Percentiles rank a stretch among this genome's conserved stretches.
Evolutionary conservation across 2,329 filamentous ascomycete species (phyloP).

Genomic region (Eutypella sp.): DNA sequence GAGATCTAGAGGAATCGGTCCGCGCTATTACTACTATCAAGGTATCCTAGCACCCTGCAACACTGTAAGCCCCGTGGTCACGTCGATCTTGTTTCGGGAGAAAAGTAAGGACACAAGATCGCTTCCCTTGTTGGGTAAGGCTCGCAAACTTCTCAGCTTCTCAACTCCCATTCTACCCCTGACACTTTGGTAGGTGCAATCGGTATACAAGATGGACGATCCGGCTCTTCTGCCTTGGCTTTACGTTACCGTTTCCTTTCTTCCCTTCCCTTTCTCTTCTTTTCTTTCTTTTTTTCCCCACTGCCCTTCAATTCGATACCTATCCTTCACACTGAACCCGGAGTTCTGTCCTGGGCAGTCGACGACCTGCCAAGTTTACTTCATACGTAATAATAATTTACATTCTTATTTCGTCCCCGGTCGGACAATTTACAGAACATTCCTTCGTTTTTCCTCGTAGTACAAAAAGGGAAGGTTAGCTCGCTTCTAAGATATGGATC

Average conservation of each 20-base stretch:
- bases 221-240: not conserved
- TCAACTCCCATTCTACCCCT: no score
- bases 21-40: no score
- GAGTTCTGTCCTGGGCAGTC: not conserved
- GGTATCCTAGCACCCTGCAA: not conserved
- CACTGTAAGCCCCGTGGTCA: not conserved
- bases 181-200: no score
- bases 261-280: not conserved
- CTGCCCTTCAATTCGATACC: not conserved
- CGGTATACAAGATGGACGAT: no score
- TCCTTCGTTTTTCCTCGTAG: not conserved
- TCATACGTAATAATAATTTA: not conserved
- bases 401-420: not conserved
- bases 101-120: not conserved
- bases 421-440: not conserved
- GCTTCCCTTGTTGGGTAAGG: not conserved
- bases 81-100: not conserved
- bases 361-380: not conserved
- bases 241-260: not conserved
- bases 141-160: no score
- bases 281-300: not conserved
- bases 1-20: no score
- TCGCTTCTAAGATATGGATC: constrained; percentile 11
- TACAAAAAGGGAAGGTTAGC: constrained; percentile 4
- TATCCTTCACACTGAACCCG: not conserved